A percentile compares a stretch with the other conserved stretches of the same genome.
phyloP scores from a whole-genome alignment of 108 stramenopile genomes.

The Chaetoceros muelleri region DNA sequence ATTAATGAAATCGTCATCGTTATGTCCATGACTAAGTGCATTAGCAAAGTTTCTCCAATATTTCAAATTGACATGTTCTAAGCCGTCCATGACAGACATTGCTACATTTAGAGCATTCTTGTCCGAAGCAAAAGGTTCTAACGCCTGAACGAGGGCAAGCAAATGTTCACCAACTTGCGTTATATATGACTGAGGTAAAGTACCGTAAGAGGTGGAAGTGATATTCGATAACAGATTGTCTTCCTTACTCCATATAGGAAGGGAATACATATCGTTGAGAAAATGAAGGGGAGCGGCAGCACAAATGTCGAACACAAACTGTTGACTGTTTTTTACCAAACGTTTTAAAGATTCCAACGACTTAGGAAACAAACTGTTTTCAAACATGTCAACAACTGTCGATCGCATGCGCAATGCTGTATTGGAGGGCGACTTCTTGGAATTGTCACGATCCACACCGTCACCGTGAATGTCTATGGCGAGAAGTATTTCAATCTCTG shows the following conservation, averaged over 20 bases:
- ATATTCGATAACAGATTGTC: no score
- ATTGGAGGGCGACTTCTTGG: constrained; percentile 9
- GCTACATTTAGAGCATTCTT: constrained; percentile 50
- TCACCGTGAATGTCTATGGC: constrained; percentile 44
- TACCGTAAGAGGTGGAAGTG: constrained; percentile 75
- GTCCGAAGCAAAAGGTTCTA: constrained; percentile 81
- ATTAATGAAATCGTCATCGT: constrained; percentile 10
- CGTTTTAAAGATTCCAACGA: constrained; percentile 35
- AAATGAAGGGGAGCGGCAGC: constrained; percentile 61
- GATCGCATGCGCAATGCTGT: constrained; percentile 14
- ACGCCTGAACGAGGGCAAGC: constrained; percentile 70
- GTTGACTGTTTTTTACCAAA: constrained; percentile 55
- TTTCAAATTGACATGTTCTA: constrained; percentile 54
- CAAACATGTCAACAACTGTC: constrained; percentile 33
- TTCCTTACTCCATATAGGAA: constrained; percentile 57
- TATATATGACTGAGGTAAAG: constrained; percentile 70
- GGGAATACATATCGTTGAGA: constrained; percentile 47
- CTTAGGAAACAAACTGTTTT: constrained; percentile 37
- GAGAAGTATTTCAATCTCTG: constrained; percentile 62
- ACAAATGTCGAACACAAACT: constrained; percentile 71
- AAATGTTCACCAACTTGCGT: constrained; percentile 82
- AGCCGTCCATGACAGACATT: constrained; percentile 64
- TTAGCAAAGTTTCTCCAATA: constrained; percentile 66
- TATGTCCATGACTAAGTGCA: constrained; percentile 11
- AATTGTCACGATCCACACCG: constrained; percentile 2